Conservation (phyloP, 192 early-diverging fungal species). For the Coemansia sp. region DNA sequence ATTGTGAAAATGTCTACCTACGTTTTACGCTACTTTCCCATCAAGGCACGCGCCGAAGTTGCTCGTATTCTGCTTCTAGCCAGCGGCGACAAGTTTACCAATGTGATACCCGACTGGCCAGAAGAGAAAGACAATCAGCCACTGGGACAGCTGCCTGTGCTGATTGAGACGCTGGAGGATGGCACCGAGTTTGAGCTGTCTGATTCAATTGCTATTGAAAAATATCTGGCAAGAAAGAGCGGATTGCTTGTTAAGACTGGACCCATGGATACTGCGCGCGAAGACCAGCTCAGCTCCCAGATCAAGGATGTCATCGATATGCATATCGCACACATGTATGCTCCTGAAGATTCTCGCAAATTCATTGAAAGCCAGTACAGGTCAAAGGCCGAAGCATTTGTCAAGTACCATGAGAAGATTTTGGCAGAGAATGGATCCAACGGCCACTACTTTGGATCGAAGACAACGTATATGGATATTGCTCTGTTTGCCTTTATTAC, state of each 20-base stretch:
- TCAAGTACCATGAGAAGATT: slow-evolving; percentile 47
- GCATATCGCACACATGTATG: neutral
- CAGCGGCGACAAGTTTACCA: slow-evolving; percentile 34
- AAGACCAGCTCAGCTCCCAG: slow-evolving; percentile 29
- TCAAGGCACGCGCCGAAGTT: slow-evolving; percentile 31
- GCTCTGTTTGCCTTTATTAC: neutral
- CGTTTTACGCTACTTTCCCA: slow-evolving; percentile 30
- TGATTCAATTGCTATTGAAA: slow-evolving; percentile 52
- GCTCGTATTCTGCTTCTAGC: slow-evolving; percentile 41
- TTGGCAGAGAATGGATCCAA: slow-evolving; percentile 56
- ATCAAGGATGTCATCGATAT: slow-evolving; percentile 12
- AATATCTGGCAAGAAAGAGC: slow-evolving; percentile 52
- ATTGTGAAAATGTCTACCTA: slow-evolving; percentile 1
- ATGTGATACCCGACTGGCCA: slow-evolving; percentile 41
- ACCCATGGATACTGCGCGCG: slow-evolving; percentile 22
- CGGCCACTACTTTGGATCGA: slow-evolving; percentile 56
- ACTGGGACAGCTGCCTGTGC: slow-evolving; percentile 54
- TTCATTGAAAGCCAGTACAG: slow-evolving; percentile 3
- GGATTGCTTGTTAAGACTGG: slow-evolving; percentile 22
- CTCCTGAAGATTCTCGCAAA: slow-evolving; percentile 10
- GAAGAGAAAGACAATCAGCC: slow-evolving; percentile 42
- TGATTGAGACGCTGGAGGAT: slow-evolving; percentile 34
- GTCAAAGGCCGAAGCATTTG: slow-evolving; percentile 9
- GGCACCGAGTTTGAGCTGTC: slow-evolving; percentile 34
- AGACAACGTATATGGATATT: slow-evolving; percentile 43